Conservation (phyloP, 495 filamentous ascomycete genomes). For the Corynascus novoguineensis region DNA sequence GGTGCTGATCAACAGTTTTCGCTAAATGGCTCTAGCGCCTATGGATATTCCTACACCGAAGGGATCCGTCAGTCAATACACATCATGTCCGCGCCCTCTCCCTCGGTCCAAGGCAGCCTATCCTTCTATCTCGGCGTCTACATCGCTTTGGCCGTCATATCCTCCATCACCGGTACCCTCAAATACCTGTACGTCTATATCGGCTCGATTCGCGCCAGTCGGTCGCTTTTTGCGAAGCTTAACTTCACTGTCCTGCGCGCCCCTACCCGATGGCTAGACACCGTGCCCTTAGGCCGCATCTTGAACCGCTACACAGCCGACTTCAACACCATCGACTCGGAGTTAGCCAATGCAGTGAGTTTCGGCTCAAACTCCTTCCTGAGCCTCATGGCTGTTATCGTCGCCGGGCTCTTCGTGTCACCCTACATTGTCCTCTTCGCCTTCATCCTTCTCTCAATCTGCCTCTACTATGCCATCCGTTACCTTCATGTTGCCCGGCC, state of each 20-base stretch:
- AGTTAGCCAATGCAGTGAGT: constrained; percentile 54
- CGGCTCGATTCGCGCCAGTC: constrained; percentile 58
- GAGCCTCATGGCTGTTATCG: constrained; percentile 52
- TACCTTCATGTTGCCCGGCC: constrained; percentile 70
- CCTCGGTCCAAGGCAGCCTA: constrained; percentile 32
- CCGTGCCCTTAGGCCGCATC: constrained; percentile 70
- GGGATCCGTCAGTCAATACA: constrained; percentile 37
- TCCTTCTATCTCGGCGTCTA: constrained; percentile 65
- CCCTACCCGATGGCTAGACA: constrained; percentile 74
- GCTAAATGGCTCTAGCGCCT: constrained; percentile 19
- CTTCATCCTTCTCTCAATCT: constrained; percentile 48
- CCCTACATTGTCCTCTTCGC: constrained; percentile 57
- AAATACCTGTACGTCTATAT: constrained; percentile 55
- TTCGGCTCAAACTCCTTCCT: constrained; percentile 50
- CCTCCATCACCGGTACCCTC: constrained; percentile 52
- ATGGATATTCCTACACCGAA: constrained; percentile 31
- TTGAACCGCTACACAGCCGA: constrained; percentile 78
- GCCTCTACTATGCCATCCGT: constrained; percentile 49
- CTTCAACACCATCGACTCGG: constrained; percentile 64
- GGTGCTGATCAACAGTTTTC: constrained; percentile 15
- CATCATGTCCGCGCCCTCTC: constrained; percentile 22
- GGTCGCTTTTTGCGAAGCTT: constrained; percentile 58
- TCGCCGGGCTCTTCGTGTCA: constrained; percentile 58
- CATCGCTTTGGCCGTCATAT: constrained; percentile 51
- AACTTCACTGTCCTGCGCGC: constrained; percentile 61